Conservation (phyloP, 225 moss, liverwort and hornwort genomes). For the Pseudoscleropodium purum region DNA sequence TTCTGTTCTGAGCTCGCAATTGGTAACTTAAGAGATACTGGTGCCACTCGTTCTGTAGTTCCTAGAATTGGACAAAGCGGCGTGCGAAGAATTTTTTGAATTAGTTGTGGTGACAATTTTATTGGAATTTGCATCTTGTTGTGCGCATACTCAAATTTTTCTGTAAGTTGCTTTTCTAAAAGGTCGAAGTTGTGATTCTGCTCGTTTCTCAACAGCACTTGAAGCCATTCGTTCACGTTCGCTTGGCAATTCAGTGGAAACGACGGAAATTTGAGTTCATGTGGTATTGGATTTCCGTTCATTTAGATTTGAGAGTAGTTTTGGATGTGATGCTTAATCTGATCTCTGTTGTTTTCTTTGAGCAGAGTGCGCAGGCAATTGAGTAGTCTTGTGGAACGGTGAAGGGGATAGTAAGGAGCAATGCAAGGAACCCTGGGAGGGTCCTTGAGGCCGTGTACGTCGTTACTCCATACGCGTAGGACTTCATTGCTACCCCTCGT, state of each 20-base stretch:
- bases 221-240: not conserved
- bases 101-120: not conserved
- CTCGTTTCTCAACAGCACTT: not conserved
- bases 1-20: not conserved
- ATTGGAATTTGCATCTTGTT: not conserved
- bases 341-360: not conserved
- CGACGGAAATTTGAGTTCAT: not conserved
- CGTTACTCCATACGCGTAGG: constrained; percentile 9
- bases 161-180: not conserved
- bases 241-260: not conserved
- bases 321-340: not conserved
- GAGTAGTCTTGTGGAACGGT: not conserved
- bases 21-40: not conserved
- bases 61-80: not conserved
- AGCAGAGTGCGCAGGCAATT: not conserved
- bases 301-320: not conserved
- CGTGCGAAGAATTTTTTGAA: not conserved
- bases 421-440: constrained; percentile 44
- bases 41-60: not conserved
- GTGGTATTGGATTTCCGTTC: not conserved
- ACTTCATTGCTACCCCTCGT: not conserved
- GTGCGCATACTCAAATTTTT: not conserved
- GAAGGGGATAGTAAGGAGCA: not conserved
- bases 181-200: not conserved
- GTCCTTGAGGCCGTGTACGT: constrained; percentile 36